These are phyloP conservation scores for Vitellaria paradoxa DNA, from an alignment of 179 eudicot species.

Conservation along the genomic window DNA sequence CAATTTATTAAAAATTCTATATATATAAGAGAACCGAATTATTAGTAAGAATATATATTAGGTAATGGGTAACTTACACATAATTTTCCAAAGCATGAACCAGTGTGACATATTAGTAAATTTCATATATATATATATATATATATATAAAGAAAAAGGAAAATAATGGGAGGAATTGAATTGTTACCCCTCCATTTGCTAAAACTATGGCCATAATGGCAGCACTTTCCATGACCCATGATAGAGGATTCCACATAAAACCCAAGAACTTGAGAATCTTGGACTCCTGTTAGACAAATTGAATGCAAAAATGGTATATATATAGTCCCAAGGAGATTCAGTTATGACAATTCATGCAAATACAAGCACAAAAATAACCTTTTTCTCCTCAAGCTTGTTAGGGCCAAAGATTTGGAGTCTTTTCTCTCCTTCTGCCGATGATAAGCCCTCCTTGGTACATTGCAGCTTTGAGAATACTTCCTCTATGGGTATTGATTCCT, in stretches of 20 bases:
- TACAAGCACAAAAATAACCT: conserved; percentile 25
- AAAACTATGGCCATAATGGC: conserved; percentile 87
- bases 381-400: conserved; percentile 86
- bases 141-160: too few species aligned
- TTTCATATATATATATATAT: neutral
- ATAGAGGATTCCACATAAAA: conserved; percentile 96
- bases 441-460: conserved; percentile 69
- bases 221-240: conserved; percentile 96
- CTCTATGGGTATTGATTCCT: conserved; percentile 74
- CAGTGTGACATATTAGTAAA: too few species aligned
- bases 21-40: too few species aligned
- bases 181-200: conserved; percentile 69
- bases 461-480: conserved; percentile 64
- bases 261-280: conserved; percentile 18
- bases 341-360: neutral
- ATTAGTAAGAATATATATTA: too few species aligned
- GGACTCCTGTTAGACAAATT: conserved; percentile 35
- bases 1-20: too few species aligned
- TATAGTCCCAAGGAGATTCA: neutral
- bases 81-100: too few species aligned
- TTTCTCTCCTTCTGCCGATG: conserved; percentile 54
- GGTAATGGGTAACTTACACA: too few species aligned
- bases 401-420: conserved; percentile 71
- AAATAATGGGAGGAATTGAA: neutral
- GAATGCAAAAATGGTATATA: too few species aligned